phyloP scores from a whole-genome alignment of 805 yeast species.

The Starmerella stigmatis region DNA sequence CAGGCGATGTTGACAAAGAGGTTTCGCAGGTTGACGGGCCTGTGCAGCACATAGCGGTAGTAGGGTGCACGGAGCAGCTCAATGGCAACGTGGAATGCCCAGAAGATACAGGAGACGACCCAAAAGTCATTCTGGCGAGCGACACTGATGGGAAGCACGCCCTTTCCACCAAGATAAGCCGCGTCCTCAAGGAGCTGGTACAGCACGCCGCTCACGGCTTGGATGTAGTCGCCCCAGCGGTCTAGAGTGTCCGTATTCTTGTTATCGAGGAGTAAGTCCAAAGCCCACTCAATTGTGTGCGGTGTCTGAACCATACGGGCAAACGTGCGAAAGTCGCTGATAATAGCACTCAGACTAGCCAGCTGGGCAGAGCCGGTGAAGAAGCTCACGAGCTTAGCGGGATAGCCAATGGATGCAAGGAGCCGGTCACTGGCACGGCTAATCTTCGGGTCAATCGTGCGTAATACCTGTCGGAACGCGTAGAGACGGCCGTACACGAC shows the following conservation, averaged over 20 bases:
- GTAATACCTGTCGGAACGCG: slow-evolving; percentile 10
- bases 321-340: slow-evolving; percentile 30
- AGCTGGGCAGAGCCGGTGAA: slow-evolving; percentile 10
- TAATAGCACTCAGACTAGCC: slow-evolving; percentile 10
- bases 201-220: slow-evolving; percentile 30
- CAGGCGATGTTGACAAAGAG: slow-evolving; percentile 33
- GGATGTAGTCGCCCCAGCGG: slow-evolving; percentile 28
- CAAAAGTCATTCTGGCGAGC: slow-evolving; percentile 29
- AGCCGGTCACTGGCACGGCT: slow-evolving; percentile 20
- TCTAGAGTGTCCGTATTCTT: slow-evolving; percentile 28
- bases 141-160: slow-evolving; percentile 28
- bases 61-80: slow-evolving; percentile 28
- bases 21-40: slow-evolving; percentile 18
- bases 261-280: slow-evolving; percentile 26
- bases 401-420: slow-evolving; percentile 27
- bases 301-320: slow-evolving; percentile 33
- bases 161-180: slow-evolving; percentile 34
- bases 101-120: slow-evolving; percentile 31
- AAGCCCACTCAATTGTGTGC: slow-evolving; percentile 32
- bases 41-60: slow-evolving; percentile 17
- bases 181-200: slow-evolving; percentile 36
- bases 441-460: slow-evolving; percentile 15
- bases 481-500: slow-evolving; percentile 16
- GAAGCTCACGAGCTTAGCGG: slow-evolving; percentile 22
- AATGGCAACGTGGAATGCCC: slow-evolving; percentile 34